These are phyloP conservation scores for Benincasa hispida DNA, from an alignment of 306 rosid species.

Conservation along the genomic window DNA sequence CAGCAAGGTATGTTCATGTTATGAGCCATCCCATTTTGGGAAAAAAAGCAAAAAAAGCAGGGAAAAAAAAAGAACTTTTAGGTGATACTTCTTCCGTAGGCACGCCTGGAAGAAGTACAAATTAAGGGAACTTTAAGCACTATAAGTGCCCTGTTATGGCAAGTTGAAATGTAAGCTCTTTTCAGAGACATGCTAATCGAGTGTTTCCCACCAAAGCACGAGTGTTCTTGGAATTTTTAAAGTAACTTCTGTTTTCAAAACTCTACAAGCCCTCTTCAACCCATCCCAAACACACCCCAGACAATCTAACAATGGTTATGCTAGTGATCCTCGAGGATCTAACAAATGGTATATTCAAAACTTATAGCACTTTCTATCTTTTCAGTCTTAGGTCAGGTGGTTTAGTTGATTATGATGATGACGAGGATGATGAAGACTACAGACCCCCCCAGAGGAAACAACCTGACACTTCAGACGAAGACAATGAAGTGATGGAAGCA, in stretches of 20 bases:
- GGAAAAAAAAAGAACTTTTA: too few relatives aligned
- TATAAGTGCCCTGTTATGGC: not conserved
- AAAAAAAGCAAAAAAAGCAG: not conserved
- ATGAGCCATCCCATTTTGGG: not conserved
- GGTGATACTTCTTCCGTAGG: not conserved
- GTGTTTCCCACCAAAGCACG: not conserved
- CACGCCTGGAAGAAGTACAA: not conserved
- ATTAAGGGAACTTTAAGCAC: not conserved
- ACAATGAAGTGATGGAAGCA: constrained; percentile 60
- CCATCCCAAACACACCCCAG: not conserved
- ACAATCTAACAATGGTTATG: not conserved
- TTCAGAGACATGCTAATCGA: not conserved
- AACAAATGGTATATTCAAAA: not conserved
- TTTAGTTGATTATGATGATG: constrained; percentile 88
- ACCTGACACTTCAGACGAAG: constrained; percentile 49
- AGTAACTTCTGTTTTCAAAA: not conserved
- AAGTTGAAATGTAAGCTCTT: not conserved
- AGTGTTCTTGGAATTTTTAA: not conserved
- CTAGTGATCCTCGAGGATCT: not conserved
- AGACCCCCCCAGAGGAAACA: constrained; percentile 77
- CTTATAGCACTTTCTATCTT: constrained; percentile 6
- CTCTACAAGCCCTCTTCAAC: not conserved
- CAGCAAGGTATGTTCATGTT: constrained; percentile 39
- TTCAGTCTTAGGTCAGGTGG: constrained; percentile 56
- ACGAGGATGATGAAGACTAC: constrained; percentile 89